Evolutionary conservation across 2,329 filamentous ascomycete genomes (phyloP).

Genomic region (Nakataea oryzae): DNA sequence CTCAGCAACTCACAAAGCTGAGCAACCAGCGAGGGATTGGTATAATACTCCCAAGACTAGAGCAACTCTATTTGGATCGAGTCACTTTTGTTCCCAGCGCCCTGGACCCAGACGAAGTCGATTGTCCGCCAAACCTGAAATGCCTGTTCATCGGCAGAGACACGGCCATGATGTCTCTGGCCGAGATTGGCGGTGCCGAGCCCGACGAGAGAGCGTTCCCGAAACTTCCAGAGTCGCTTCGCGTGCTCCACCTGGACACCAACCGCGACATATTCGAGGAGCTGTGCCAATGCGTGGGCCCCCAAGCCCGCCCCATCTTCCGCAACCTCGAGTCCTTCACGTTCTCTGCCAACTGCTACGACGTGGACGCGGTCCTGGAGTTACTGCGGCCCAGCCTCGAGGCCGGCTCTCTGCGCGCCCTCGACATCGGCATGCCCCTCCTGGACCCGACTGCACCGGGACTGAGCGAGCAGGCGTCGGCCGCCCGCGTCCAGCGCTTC

Average conservation of each 20-base stretch:
- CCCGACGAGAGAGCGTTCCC: constrained; percentile 2
- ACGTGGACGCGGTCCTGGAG: neutral
- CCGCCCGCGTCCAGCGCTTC: neutral
- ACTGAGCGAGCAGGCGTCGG: neutral
- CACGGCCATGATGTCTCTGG: neutral
- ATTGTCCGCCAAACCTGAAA: constrained; percentile 3
- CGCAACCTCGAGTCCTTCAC: constrained; percentile 6
- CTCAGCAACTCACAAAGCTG: neutral
- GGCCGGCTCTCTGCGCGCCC: constrained; percentile 4
- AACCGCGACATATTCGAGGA: neutral
- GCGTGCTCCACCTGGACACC: constrained; percentile 7
- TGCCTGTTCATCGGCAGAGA: constrained; percentile 6
- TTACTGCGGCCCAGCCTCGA: constrained; percentile 1
- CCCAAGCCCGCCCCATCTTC: neutral
- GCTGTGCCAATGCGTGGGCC: neutral
- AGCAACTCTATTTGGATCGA: constrained; percentile 7
- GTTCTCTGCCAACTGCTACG: neutral
- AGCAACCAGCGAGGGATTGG: neutral
- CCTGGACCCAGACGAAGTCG: neutral
- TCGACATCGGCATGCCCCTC: constrained; percentile 5
- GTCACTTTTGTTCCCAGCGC: neutral
- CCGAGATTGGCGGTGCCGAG: neutral
- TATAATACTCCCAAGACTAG: constrained; percentile 1
- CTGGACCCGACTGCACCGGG: constrained; percentile 1
- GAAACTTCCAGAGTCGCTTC: constrained; percentile 3